Evolutionary conservation across 768 basidiomycete genomes (phyloP).

Genomic region (Termitomyces eurrhizus): DNA sequence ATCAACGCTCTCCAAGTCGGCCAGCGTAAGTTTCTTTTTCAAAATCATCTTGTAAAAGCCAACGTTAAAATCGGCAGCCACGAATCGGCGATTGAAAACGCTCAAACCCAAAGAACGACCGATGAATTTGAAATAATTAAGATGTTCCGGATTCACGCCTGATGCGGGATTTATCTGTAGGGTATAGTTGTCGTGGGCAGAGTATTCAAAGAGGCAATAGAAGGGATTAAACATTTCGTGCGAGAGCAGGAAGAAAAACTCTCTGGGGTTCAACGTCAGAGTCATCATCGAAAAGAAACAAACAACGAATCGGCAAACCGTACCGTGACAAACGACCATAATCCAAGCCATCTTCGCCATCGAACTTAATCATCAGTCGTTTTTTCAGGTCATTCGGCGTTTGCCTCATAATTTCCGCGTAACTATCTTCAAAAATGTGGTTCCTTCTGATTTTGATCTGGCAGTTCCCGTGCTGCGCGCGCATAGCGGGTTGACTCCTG

Average conservation of each 20-base stretch:
- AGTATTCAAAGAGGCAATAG: constrained; percentile 99
- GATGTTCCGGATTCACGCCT: constrained; percentile 96
- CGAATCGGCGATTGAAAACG: constrained; percentile 98
- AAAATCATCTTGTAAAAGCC: constrained; percentile 99
- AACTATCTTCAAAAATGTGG: constrained; percentile 99
- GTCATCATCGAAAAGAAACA: background rate
- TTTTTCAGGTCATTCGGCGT: constrained; percentile 99
- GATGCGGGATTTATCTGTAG: constrained; percentile 99
- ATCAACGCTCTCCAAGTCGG: constrained; percentile 95
- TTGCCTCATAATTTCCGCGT: constrained; percentile 99
- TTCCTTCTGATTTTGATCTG: constrained; percentile 98
- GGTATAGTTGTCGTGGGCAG: constrained; percentile 99
- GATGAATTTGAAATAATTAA: constrained; percentile 99
- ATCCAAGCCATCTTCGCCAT: constrained; percentile 97
- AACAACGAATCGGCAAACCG: constrained; percentile 18
- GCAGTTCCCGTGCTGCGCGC: constrained; percentile 97
- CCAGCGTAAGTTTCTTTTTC: constrained; percentile 92
- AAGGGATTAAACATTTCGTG: constrained; percentile 99
- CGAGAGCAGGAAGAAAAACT: constrained; percentile 99
- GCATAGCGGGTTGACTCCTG: constrained; percentile 96
- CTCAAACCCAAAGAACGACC: constrained; percentile 92
- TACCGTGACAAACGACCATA: constrained; percentile 97
- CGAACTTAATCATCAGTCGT: constrained; percentile 99
- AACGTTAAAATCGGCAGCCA: constrained; percentile 99
- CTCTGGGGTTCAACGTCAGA: constrained; percentile 44